Evolutionary conservation across 2,329 filamentous ascomycete species (phyloP).

Genomic region (Elsinoe necatrix): DNA sequence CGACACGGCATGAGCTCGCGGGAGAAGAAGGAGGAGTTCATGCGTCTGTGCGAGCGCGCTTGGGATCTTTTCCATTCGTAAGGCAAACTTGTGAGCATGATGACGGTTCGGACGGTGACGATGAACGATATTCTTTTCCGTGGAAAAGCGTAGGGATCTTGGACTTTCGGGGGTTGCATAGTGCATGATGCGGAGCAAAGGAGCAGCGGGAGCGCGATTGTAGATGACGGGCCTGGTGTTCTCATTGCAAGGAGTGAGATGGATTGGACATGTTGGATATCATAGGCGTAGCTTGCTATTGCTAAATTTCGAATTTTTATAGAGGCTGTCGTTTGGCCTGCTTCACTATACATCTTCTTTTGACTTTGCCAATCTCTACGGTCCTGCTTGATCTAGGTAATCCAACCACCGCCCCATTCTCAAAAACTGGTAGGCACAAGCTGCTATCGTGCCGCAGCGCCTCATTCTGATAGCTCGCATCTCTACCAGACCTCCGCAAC

Average conservation of each 20-base stretch:
- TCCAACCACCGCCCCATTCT: too few species aligned
- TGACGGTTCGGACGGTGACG: not conserved
- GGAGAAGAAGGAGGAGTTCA: conserved; percentile 89
- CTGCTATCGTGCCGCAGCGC: too few species aligned
- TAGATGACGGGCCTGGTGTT: not conserved
- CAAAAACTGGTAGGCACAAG: too few species aligned
- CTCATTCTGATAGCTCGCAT: too few species aligned
- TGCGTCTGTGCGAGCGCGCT: conserved; percentile 74
- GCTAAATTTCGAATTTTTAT: not conserved
- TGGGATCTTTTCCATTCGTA: conserved; percentile 97
- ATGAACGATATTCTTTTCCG: not conserved
- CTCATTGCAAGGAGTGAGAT: too few species aligned
- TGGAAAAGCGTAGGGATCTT: not conserved
- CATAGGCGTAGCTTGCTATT: conserved; percentile 5
- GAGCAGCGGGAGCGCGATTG: not conserved
- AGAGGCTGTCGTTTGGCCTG: not conserved
- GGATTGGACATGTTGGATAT: not conserved
- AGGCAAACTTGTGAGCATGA: not conserved
- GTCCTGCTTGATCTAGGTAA: too few species aligned
- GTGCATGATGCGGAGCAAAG: not conserved
- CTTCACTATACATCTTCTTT: not conserved
- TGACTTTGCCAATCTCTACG: not conserved
- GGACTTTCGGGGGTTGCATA: not conserved
- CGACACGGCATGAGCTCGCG: conserved; percentile 73
- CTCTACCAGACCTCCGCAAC: too few species aligned